These are phyloP conservation scores for Nigrospora oryzae DNA, from an alignment of 2,329 filamentous ascomycete genomes.

Conservation along the genomic window DNA sequence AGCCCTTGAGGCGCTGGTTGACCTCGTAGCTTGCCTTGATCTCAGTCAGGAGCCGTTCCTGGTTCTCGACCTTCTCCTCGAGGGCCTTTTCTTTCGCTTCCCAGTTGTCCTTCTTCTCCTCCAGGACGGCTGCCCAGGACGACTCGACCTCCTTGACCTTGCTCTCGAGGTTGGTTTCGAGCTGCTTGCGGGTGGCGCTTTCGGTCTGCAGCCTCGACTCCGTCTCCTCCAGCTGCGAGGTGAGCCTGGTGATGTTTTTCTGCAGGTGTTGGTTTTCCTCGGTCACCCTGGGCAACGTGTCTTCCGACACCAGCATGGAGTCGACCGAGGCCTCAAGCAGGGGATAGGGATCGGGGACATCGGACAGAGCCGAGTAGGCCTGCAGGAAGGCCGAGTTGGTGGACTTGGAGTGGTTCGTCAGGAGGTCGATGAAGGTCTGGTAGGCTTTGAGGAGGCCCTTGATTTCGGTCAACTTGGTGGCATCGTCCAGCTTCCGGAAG, in stretches of 20 bases:
- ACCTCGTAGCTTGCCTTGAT: slow-evolving; percentile 97
- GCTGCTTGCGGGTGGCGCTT: slow-evolving; percentile 58
- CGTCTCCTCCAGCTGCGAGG: slow-evolving; percentile 71
- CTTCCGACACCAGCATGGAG: slow-evolving; percentile 83
- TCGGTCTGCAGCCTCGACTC: slow-evolving; percentile 77
- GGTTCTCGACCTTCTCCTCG: slow-evolving; percentile 90
- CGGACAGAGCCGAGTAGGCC: slow-evolving; percentile 85
- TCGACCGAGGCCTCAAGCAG: slow-evolving; percentile 94
- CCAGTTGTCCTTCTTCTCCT: slow-evolving; percentile 96
- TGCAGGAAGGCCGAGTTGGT: slow-evolving; percentile 90
- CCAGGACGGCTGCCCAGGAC: slow-evolving; percentile 82
- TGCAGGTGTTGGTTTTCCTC: slow-evolving; percentile 85
- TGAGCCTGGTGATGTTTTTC: slow-evolving; percentile 65
- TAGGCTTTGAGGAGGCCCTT: slow-evolving; percentile 91
- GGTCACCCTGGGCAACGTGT: slow-evolving; percentile 83
- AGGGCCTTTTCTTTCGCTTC: slow-evolving; percentile 82
- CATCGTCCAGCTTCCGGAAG: slow-evolving; percentile 84
- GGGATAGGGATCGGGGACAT: slow-evolving; percentile 93
- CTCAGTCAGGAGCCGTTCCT: slow-evolving; percentile 86
- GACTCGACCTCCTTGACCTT: slow-evolving; percentile 84
- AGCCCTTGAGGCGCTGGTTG: slow-evolving; percentile 75
- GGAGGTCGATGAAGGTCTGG: slow-evolving; percentile 91
- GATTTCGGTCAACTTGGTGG: slow-evolving; percentile 76
- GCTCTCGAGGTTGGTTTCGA: slow-evolving; percentile 69
- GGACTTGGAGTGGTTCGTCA: slow-evolving; percentile 92